Evolutionary conservation across 805 yeast species (phyloP).

Genomic region (Saccharomycopsis capsularis): DNA sequence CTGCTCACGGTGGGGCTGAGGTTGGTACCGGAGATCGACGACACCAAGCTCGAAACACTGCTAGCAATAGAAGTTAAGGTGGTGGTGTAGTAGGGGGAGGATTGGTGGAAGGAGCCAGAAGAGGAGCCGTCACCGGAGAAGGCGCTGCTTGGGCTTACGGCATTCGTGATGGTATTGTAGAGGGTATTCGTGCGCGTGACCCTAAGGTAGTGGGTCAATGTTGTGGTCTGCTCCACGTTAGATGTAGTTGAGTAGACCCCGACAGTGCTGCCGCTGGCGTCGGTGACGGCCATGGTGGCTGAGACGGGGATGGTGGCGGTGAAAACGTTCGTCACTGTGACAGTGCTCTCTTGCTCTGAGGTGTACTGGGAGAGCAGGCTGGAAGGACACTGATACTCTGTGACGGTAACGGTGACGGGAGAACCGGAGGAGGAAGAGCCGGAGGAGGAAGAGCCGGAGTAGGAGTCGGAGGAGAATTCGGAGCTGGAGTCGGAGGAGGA

Average conservation of each 20-base stretch:
- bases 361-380: not conserved
- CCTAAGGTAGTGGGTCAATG: constrained; percentile 3
- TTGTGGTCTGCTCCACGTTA: constrained; percentile 7
- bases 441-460: constrained; percentile 6
- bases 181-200: constrained; percentile 11
- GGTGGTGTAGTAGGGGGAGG: not conserved
- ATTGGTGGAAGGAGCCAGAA: not conserved
- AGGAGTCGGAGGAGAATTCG: too few relatives aligned
- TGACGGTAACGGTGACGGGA: constrained; percentile 5
- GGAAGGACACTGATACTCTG: constrained; percentile 1
- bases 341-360: constrained; percentile 6
- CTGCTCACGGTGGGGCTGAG: not conserved
- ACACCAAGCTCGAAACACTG: not conserved
- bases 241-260: constrained; percentile 7
- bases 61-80: not conserved
- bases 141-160: not conserved
- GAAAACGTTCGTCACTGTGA: constrained; percentile 3
- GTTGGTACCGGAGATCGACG: not conserved
- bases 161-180: constrained; percentile 2
- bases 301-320: constrained; percentile 18
- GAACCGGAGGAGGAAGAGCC: not conserved
- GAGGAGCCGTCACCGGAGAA: not conserved
- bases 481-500: too few relatives aligned
- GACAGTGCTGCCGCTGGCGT: constrained; percentile 9
- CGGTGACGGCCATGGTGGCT: constrained; percentile 14